Conservation (phyloP, 2,329 filamentous ascomycete species). For the Monosporascus sp. region DNA sequence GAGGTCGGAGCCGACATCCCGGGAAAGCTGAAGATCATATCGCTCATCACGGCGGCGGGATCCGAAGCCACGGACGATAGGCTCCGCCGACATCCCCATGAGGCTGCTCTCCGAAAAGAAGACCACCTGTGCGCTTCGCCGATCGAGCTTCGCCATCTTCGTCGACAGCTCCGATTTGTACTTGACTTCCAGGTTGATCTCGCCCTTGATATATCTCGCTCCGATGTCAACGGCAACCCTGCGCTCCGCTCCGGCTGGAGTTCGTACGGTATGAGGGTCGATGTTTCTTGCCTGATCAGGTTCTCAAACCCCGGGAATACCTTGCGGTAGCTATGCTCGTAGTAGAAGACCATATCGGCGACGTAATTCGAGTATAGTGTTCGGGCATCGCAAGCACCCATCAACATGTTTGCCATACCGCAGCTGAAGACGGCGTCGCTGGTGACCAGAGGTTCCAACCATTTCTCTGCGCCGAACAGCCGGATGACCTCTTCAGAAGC, state of each 20-base stretch:
- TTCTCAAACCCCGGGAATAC: conserved; percentile 14
- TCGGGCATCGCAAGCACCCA: conserved; percentile 15
- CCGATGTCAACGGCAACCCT: conserved; percentile 7
- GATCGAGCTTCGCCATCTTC: conserved; percentile 11
- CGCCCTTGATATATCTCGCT: conserved; percentile 16
- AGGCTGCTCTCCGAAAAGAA: conserved; percentile 28
- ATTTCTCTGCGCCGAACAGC: conserved; percentile 4
- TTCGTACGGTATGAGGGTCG: conserved; percentile 2
- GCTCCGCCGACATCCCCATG: conserved; percentile 33
- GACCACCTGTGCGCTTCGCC: conserved; percentile 14
- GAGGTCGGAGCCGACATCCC: conserved; percentile 6
- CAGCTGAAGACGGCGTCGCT: conserved; percentile 16
- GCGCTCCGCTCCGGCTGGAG: conserved; percentile 4
- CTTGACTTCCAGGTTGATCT: conserved; percentile 15
- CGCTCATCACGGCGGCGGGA: conserved; percentile 14
- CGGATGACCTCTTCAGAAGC: conserved; percentile 1
- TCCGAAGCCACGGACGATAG: conserved; percentile 18
- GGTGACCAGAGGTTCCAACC: conserved; percentile 10
- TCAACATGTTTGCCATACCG: conserved; percentile 14
- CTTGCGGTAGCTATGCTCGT: conserved; percentile 20
- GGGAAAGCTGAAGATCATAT: conserved; percentile 18
- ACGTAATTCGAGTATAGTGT: conserved; percentile 20
- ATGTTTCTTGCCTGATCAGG: conserved; percentile 4
- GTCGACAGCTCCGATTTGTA: conserved; percentile 9
- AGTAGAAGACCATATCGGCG: conserved; percentile 19